Base-by-base conservation (phyloP, 495 filamentous ascomycete species). In the Hypoxylon subgilvum region DNA sequence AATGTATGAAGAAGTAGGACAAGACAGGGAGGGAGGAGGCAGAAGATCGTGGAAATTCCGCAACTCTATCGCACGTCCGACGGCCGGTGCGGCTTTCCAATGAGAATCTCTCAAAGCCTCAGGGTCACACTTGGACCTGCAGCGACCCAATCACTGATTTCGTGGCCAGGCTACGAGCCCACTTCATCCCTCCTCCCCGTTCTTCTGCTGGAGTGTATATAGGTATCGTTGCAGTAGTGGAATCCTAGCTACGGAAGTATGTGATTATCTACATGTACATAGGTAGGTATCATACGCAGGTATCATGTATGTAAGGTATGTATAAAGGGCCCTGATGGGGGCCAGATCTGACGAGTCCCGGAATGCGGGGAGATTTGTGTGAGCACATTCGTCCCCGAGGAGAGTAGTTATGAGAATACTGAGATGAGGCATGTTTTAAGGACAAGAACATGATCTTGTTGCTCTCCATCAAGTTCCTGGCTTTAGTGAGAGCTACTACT, bases 21-120 rank as follows among this genome's bases (percentile, higher is more conserved):
- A n/a, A n/a, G n/a, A n/a, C n/a, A n/a, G 35, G 42, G 27, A 36
- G 38, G 23, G 25, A 17, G 30, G 22, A 47, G 18, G 23, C 31
- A 49, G 60, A 63, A 63, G 48, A 53, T 57, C 28, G 54, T 55
- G 44, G 49, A 59, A 64, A 21, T 45, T 58, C 61, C 44, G 54
- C 61, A 32, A 6, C 53, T 54, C 61, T 48, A 52, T 43, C 53
- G 8, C 43, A 35, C 54, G 44, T 58, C 53, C 61, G 61, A 54
- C 51, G 57, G 49, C 53, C 49, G 53, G 53, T 58, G 50, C 10
- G 30, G 30, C 48, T 48, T 50, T 36, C 52, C 59, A 57, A 57
- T 57, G 43, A 22, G 21, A 47, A 9, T 36, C 19, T 21, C 13
- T 28, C 46, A 31, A 44, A n/a, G n/a, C n/a, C 42, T 57, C 21